A percentile compares a stretch with the other conserved stretches of the same genome.
Evolutionary conservation across 148 eudicot species (phyloP).

Genomic region (Vaccinium myrtillus): DNA sequence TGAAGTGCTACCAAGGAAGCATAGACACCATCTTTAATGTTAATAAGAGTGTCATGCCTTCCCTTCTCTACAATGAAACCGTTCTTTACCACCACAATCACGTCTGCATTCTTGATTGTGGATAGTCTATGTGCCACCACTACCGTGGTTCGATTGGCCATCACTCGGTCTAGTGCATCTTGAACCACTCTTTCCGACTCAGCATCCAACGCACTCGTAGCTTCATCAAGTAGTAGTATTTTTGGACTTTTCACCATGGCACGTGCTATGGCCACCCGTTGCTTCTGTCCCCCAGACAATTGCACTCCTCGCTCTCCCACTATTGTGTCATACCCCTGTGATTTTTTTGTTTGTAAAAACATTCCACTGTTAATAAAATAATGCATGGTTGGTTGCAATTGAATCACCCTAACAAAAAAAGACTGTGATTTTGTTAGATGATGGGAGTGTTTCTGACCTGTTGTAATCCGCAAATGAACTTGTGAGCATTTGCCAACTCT

Average conservation of each 20-base stretch:
- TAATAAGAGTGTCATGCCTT: constrained; percentile 51
- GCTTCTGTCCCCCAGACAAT: constrained; percentile 38
- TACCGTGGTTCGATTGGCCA: constrained; percentile 62
- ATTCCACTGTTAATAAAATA: neutral
- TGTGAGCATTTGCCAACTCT: constrained; percentile 72
- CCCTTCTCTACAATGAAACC: constrained; percentile 75
- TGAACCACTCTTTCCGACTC: constrained; percentile 73
- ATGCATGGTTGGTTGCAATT: neutral
- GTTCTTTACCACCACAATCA: constrained; percentile 59
- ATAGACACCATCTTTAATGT: constrained; percentile 17
- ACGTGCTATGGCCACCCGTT: constrained; percentile 75
- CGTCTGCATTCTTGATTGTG: constrained; percentile 60
- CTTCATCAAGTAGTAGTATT: constrained; percentile 67
- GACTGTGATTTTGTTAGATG: neutral
- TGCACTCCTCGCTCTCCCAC: constrained; percentile 70
- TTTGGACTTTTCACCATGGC: constrained; percentile 63
- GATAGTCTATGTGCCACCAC: constrained; percentile 73
- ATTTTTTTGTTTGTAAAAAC: neutral
- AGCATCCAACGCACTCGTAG: constrained; percentile 76
- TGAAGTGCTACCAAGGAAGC: constrained; percentile 41
- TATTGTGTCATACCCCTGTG: constrained; percentile 66
- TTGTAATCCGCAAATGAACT: constrained; percentile 57
- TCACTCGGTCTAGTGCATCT: constrained; percentile 60
- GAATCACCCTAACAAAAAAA: neutral
- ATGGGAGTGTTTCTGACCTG: constrained; percentile 31